phyloP scores from a whole-genome alignment of 2,329 filamentous ascomycete genomes.

The Fusarium kyushuense region DNA sequence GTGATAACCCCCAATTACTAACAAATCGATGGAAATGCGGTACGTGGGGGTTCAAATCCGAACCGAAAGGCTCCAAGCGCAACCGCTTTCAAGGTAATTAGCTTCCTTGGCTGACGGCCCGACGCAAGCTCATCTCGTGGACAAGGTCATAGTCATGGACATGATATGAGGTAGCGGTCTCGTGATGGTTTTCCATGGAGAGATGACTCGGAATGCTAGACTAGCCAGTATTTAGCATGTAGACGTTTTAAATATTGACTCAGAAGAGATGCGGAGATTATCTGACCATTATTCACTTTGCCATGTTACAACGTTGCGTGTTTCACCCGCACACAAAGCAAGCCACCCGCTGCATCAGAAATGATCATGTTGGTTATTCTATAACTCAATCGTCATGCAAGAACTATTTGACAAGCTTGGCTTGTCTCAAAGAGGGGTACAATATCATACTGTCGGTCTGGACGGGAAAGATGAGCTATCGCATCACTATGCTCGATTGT shows the following conservation, averaged over 20 bases:
- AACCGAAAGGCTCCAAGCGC: constrained; percentile 23
- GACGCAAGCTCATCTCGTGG: constrained; percentile 34
- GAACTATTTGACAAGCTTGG: constrained; percentile 19
- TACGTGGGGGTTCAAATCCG: constrained; percentile 27
- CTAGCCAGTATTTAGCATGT: neutral
- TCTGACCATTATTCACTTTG: constrained; percentile 16
- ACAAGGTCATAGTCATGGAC: constrained; percentile 22
- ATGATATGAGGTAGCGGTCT: constrained; percentile 22
- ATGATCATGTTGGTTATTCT: constrained; percentile 10
- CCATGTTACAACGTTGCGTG: constrained; percentile 32
- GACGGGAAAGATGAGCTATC: neutral
- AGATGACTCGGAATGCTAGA: constrained; percentile 18
- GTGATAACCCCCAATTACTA: constrained; percentile 7
- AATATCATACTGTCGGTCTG: constrained; percentile 3
- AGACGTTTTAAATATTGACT: constrained; percentile 3
- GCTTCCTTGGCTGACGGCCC: constrained; percentile 32
- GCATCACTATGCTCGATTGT: neutral
- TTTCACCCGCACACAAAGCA: constrained; percentile 39
- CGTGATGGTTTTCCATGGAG: constrained; percentile 25
- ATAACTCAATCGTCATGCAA: constrained; percentile 30
- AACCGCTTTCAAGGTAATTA: constrained; percentile 20
- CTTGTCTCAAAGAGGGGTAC: neutral
- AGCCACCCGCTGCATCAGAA: constrained; percentile 42
- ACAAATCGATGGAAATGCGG: constrained; percentile 10
- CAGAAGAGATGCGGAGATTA: constrained; percentile 8